Percentiles rank a stretch among this genome's conserved stretches.
phyloP scores from a whole-genome alignment of 495 filamentous ascomycete genomes.

The Aspergillus haitiensis region DNA sequence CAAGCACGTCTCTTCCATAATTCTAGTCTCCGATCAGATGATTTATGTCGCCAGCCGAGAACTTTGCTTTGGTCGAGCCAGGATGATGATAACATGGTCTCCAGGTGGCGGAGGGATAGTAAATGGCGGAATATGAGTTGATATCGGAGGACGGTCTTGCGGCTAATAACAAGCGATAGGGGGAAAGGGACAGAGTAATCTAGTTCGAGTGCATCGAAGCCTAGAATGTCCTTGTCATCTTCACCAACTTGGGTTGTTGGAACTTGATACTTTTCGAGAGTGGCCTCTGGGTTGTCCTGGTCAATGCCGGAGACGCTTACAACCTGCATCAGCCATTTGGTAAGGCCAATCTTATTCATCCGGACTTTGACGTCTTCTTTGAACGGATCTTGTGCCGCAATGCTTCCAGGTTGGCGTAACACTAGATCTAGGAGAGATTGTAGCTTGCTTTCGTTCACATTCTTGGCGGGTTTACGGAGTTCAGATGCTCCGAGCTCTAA shows the following conservation, averaged over 20 bases:
- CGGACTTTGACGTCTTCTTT: conserved; percentile 97
- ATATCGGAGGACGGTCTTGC: conserved; percentile 93
- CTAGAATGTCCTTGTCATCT: conserved; percentile 80
- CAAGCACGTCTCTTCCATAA: conserved; percentile 91
- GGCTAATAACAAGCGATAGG: conserved; percentile 92
- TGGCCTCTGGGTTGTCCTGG: conserved; percentile 68
- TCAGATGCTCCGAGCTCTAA: conserved; percentile 87
- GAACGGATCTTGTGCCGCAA: conserved; percentile 91
- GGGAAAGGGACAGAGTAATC: conserved; percentile 96
- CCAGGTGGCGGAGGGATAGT: conserved; percentile 81
- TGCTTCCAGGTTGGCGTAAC: conserved; percentile 88
- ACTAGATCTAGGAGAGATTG: conserved; percentile 94
- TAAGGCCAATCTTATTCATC: conserved; percentile 92
- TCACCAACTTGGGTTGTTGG: conserved; percentile 55
- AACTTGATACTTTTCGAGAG: conserved; percentile 53
- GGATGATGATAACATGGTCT: conserved; percentile 75
- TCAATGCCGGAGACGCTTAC: conserved; percentile 94
- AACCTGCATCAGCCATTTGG: conserved; percentile 90
- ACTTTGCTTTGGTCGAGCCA: conserved; percentile 88
- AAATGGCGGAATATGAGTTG: conserved; percentile 95
- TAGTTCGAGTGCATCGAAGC: conserved; percentile 87
- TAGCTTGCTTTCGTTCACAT: conserved; percentile 86
- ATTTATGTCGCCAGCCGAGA: conserved; percentile 81
- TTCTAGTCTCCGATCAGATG: conserved; percentile 71
- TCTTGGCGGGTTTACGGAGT: conserved; percentile 79